A percentile compares a stretch with the other conserved stretches of the same genome.
phyloP scores from a whole-genome alignment of 1,284 basidiomycete genomes.

The Cystobasidium sp. region DNA sequence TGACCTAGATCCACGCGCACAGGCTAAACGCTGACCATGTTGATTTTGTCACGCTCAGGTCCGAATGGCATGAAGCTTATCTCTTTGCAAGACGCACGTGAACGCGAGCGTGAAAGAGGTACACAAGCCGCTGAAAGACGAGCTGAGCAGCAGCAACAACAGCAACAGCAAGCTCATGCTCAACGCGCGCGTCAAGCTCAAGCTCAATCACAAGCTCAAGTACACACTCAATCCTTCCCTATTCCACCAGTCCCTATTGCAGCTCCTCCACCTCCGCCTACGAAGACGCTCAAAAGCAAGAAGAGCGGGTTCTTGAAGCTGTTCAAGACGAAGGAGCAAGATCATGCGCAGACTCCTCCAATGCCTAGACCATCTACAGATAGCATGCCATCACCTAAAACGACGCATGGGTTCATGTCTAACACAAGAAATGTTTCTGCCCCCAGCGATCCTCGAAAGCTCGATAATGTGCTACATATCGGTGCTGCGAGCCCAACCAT shows the following conservation, averaged over 20 bases:
- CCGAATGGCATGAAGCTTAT: conserved; percentile 40
- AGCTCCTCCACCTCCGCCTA: not conserved
- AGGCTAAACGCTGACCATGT: not conserved
- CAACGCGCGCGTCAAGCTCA: not conserved
- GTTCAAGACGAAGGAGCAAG: conserved; percentile 40
- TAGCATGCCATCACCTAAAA: conserved; percentile 11
- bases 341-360: conserved; percentile 6
- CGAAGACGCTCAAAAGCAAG: conserved; percentile 41
- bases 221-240: not conserved
- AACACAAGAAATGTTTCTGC: conserved; percentile 19
- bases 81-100: conserved; percentile 23
- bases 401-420: not conserved
- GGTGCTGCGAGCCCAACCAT: conserved; percentile 5
- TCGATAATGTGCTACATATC: conserved; percentile 1
- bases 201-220: not conserved
- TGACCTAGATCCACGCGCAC: not conserved
- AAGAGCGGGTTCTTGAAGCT: conserved; percentile 46
- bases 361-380: conserved; percentile 1
- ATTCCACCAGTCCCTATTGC: not conserved
- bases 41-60: not conserved
- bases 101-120: conserved; percentile 22
- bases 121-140: not conserved
- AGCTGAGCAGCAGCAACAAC: not conserved
- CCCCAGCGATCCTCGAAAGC: conserved; percentile 17
- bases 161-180: not conserved